Evolutionary conservation across 148 eudicot genomes (phyloP).

Genomic region (Silene latifolia): DNA sequence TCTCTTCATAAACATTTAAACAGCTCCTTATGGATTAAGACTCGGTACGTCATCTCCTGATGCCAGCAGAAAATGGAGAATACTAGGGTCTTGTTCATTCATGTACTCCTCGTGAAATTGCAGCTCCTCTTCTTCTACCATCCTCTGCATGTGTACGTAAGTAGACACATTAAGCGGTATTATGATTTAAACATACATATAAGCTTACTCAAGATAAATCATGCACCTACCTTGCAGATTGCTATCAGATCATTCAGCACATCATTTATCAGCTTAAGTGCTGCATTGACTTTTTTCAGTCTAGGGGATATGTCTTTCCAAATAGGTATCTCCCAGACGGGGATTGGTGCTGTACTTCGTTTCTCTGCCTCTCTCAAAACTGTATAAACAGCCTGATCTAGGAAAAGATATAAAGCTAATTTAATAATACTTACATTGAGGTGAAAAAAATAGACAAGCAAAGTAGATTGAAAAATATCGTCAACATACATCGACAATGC

Average conservation of each 20-base stretch:
- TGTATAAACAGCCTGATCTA: conserved; percentile 88
- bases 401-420: conserved; percentile 23
- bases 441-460: conserved; percentile 9
- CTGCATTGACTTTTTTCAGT: conserved; percentile 67
- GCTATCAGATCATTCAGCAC: conserved; percentile 78
- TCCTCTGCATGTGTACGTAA: conserved; percentile 52
- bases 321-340: conserved; percentile 94
- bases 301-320: conserved; percentile 97
- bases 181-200: background rate
- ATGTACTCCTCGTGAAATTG: conserved; percentile 95
- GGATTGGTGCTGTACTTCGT: conserved; percentile 87
- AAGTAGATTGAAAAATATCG: conserved; percentile 8
- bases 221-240: conserved; percentile 75
- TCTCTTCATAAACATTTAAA: conserved; percentile 13
- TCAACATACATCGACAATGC: conserved; percentile 77
- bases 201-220: background rate
- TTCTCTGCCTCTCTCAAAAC: conserved; percentile 91
- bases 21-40: background rate
- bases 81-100: conserved; percentile 97
- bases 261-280: conserved; percentile 84
- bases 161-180: conserved; percentile 11
- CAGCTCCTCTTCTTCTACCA: conserved; percentile 93
- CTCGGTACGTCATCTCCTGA: conserved; percentile 88
- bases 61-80: conserved; percentile 95
- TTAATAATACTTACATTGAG: conserved; percentile 7